phyloP scores from a whole-genome alignment of 257 asterid species.

The Solanum okadae region DNA sequence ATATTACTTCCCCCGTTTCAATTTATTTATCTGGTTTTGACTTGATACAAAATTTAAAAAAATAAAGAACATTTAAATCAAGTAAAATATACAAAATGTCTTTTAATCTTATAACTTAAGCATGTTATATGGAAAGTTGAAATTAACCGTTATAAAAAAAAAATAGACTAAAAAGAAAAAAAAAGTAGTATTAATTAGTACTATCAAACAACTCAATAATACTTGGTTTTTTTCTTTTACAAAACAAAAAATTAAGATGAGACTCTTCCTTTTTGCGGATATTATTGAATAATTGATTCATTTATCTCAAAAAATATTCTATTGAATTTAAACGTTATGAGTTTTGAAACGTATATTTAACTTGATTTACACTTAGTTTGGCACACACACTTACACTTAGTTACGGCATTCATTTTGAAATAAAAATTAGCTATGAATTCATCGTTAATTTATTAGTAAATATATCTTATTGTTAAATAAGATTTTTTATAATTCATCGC shows the following conservation, averaged over 20 bases:
- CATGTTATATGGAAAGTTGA: rapidly evolving
- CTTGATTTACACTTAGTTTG: not conserved
- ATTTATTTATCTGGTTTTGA: not conserved
- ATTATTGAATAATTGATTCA: not conserved
- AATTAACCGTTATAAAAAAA: not conserved
- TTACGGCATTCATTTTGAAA: not conserved
- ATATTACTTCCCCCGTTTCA: not conserved
- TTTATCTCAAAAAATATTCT: not conserved
- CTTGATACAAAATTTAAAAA: not conserved
- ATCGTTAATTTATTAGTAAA: not conserved
- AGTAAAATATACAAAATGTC: rapidly evolving
- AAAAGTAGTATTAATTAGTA: too few relatives aligned
- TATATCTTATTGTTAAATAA: not conserved
- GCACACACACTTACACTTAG: not conserved
- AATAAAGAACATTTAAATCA: too few relatives aligned
- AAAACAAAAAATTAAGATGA: not conserved
- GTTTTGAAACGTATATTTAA: not conserved
- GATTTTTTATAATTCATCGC: not conserved
- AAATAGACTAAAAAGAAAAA: not conserved
- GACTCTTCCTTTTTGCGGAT: not conserved
- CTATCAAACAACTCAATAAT: not conserved
- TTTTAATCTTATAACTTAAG: not conserved
- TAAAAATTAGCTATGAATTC: not conserved
- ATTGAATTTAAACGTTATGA: not conserved
- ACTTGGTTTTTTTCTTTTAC: not conserved